Evolutionary conservation across 106 monocot genomes (phyloP).

Genomic region (Acanthochlamys bracteata): DNA sequence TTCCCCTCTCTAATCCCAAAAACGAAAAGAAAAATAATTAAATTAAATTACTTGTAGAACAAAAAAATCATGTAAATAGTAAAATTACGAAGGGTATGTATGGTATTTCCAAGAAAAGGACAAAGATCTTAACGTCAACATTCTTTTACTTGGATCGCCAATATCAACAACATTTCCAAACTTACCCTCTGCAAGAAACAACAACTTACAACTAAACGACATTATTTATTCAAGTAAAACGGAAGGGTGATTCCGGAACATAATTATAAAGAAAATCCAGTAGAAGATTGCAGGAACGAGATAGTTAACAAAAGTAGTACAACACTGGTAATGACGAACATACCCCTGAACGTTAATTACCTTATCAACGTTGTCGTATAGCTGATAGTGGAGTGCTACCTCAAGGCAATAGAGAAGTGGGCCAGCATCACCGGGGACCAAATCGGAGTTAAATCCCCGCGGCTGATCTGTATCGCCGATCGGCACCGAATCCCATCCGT

Average conservation of each 20-base stretch:
- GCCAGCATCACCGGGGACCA: constrained; percentile 42
- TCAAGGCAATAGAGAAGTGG: constrained; percentile 92
- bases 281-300: constrained; percentile 5
- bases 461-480: constrained; percentile 14
- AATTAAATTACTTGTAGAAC: neutral
- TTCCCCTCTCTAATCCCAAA: neutral
- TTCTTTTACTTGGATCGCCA: constrained; percentile 1
- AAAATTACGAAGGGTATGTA: neutral
- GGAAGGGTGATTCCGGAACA: neutral
- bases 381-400: constrained; percentile 50
- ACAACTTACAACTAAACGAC: neutral
- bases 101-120: constrained; percentile 9
- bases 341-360: constrained; percentile 22
- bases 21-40: neutral
- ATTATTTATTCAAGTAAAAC: neutral
- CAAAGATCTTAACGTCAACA: constrained; percentile 20
- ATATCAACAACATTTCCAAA: too few species aligned
- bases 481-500: constrained; percentile 64
- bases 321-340: too few species aligned
- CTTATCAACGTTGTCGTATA: constrained; percentile 41
- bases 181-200: neutral
- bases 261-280: constrained; percentile 33
- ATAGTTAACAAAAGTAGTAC: too few species aligned
- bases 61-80: too few species aligned
- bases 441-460: constrained; percentile 44